These are phyloP conservation scores for Arbutus unedo DNA, from an alignment of 148 eudicot genomes.

Conservation along the genomic window DNA sequence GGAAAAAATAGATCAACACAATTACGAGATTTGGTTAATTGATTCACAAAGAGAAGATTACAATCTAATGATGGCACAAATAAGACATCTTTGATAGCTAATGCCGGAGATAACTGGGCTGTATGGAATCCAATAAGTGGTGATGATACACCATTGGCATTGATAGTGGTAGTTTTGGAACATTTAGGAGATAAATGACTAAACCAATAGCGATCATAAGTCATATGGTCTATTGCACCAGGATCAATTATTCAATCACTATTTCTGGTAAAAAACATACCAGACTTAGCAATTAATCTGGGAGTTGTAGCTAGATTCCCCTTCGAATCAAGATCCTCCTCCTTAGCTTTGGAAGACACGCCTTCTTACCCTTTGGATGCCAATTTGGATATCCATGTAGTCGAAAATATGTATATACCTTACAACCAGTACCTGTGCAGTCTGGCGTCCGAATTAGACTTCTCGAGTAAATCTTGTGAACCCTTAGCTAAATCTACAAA, in stretches of 20 bases:
- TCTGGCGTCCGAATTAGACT: neutral
- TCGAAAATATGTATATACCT: neutral
- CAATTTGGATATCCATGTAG: neutral
- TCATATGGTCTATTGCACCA: neutral
- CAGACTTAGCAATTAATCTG: neutral
- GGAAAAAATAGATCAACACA: no score
- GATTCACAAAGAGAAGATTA: no score
- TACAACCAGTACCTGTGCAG: neutral
- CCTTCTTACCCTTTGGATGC: slow-evolving; percentile 1
- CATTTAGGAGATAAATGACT: neutral
- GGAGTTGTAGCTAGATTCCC: neutral
- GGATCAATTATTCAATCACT: neutral
- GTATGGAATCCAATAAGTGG: no score
- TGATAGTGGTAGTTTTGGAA: no score
- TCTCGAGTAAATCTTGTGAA: no score
- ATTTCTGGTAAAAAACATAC: neutral
- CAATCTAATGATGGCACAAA: neutral
- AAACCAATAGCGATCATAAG: neutral
- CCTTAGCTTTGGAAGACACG: neutral
- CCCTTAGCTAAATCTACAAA: no score
- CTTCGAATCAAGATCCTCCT: neutral
- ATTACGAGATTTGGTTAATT: no score
- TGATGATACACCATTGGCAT: neutral
- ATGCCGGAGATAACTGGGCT: neutral
- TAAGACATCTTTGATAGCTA: slow-evolving; percentile 2